Conservation (phyloP, 768 basidiomycete genomes). For the Mycena epipterygia region DNA sequence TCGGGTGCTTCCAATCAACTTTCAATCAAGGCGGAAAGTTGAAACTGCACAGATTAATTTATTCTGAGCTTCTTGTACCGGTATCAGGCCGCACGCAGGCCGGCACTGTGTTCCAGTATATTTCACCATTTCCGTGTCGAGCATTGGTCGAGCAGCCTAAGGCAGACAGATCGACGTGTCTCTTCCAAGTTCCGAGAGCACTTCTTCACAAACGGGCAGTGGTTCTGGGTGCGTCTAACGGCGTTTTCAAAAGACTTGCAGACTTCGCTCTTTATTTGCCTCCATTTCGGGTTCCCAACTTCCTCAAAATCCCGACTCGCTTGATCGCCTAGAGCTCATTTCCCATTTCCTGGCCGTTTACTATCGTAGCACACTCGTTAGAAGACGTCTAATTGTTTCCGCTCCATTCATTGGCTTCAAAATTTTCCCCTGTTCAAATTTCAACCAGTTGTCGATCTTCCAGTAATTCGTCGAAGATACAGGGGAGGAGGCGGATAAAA, state of each 20-base stretch:
- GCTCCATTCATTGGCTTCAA: background rate
- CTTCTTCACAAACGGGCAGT: background rate
- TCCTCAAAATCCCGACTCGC: background rate
- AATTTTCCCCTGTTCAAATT: background rate
- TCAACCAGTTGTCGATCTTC: background rate
- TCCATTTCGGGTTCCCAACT: background rate
- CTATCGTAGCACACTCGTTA: background rate
- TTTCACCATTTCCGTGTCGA: background rate
- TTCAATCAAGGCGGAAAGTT: background rate
- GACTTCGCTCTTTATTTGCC: background rate
- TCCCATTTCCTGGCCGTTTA: background rate
- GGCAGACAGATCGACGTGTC: background rate
- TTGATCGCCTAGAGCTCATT: constrained; percentile 1
- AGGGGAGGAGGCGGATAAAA: too few relatives aligned
- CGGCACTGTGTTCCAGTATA: background rate
- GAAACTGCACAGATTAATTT: background rate
- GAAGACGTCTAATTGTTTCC: background rate
- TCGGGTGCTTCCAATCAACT: background rate
- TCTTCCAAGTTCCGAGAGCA: too few relatives aligned
- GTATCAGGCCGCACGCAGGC: background rate
- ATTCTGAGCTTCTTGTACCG: background rate
- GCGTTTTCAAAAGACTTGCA: background rate
- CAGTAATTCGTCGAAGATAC: background rate
- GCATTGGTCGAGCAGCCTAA: background rate
- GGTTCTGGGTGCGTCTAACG: background rate